Base-by-base conservation (phyloP, 257 asterid species). In the Gardenia jasminoides region DNA sequence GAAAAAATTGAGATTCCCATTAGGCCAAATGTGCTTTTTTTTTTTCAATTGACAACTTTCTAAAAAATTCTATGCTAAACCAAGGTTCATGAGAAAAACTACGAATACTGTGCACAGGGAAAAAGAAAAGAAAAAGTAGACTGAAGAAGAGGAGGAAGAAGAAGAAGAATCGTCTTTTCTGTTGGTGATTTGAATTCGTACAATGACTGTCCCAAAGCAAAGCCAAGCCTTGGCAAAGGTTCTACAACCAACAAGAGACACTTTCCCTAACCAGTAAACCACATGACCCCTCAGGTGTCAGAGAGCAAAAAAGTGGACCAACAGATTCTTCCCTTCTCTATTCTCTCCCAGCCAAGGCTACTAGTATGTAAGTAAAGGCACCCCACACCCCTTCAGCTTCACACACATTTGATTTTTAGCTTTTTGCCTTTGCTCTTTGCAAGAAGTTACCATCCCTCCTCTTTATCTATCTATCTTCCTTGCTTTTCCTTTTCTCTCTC, bases 351-450 rank as follows among this genome's bases (percentile, higher is more conserved):
- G 54, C 74, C 56, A 43, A 17, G 20, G 20, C 54, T n/a, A n/a
- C n/a, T n/a, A 39, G 33, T 26, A 20, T 15, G 58, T 16, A 52
- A 54, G 26, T 20, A 54, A 54, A 54, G 7, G n/a, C 10, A 6
- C 24, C 24, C 16, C 59, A 44, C 59, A 44, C 75, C 36, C 64
- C 46, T 19, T 26, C 58, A 36, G 41, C 41, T 36, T 36, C 67
- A 54, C 41, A 72, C 79, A 70, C 74, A 64, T 75, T 70, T 75
- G 46, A 69, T 80, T 74, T 86, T 86, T 84, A 74, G 80, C 92
- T 86, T 90, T 92, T 87, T 82, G 67, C 91, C 88, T 92, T 90
- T 86, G 91, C 84, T 88, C 90, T 86, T 92, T 90, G 89, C 85
- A 90, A 88, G 88, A 92, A 89, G 89, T 89, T 90, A 88, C 90